Base-by-base conservation (phyloP, 1,139 yeast genomes). In the Lodderomyces parapsilosis region DNA sequence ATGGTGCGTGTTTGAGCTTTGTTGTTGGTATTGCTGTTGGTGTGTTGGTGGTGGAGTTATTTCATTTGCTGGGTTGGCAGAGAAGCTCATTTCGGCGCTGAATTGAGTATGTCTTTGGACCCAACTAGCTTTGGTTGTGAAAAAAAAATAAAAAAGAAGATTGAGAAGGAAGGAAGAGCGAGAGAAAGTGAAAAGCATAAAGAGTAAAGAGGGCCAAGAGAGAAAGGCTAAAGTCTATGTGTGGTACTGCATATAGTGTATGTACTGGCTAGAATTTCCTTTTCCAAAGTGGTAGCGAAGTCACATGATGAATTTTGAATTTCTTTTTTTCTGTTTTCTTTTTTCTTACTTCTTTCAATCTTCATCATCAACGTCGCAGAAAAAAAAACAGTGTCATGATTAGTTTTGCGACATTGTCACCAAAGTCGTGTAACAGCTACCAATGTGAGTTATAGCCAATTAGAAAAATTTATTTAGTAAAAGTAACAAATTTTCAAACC, bases 381-480 rank as follows among this genome's bases (percentile, higher is more conserved):
- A 22, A 6, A 4, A 25, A n/a, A n/a, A n/a, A n/a, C n/a, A n/a
- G n/a, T n/a, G n/a, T n/a, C n/a, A n/a, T n/a, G n/a, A n/a, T n/a
- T n/a, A n/a, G n/a, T n/a, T n/a, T n/a, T n/a, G n/a, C n/a, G n/a
- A n/a, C n/a, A n/a, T n/a, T n/a, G n/a, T n/a, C n/a, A 6, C 23
- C 7, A 20, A 24, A 24, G 27, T 24, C 27, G 27, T 24, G 27
- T 24, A 24, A 8, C 6, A 8, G 10, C 27, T 4, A 9, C 27
- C 6, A 24, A 6, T 24, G 10, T 15, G 11, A 15, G 7, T 3
- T 14, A 13, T 34, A 42, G 42, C 45, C 45, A 43, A 43, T 43
- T 36, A 33, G 27, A 43, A 6, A 39, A 36, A 39, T 24, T 27
- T 35, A 43, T 43, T 43, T 43, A 18, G 33, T 30, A 30, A 30